Evolutionary conservation across 2,329 filamentous ascomycete genomes (phyloP).

Genomic region (Colletotrichum brevisporum): DNA sequence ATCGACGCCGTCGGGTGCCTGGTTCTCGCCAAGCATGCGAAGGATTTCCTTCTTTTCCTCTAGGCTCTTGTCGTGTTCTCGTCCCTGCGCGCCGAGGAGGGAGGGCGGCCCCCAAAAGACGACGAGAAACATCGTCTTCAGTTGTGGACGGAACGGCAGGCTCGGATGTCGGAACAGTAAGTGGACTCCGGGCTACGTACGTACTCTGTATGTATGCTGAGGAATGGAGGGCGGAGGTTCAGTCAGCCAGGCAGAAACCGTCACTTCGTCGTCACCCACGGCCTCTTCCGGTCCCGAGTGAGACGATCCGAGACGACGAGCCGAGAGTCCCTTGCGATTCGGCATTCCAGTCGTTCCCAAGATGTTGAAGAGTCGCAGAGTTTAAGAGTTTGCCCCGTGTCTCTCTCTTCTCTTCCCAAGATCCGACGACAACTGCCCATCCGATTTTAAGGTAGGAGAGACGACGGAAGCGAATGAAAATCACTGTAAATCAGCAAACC

Average conservation of each 20-base stretch:
- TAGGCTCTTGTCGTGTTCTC: no score
- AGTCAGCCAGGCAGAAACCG: background rate
- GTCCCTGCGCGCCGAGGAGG: background rate
- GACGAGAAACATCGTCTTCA: background rate
- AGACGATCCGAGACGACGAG: conserved; percentile 12
- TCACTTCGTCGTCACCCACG: background rate
- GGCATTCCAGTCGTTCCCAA: conserved; percentile 24
- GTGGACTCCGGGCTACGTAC: no score
- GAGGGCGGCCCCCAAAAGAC: background rate
- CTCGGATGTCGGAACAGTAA: background rate
- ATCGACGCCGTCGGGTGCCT: conserved; percentile 14
- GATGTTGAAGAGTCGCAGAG: background rate
- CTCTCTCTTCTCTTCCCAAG: background rate
- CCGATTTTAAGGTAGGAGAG: conserved; percentile 30
- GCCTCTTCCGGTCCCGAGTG: background rate
- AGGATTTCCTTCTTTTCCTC: background rate
- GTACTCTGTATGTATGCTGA: no score
- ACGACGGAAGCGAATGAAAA: conserved; percentile 35
- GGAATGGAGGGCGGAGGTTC: no score
- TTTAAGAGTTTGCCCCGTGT: background rate
- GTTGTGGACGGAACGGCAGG: background rate
- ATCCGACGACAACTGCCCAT: conserved; percentile 3
- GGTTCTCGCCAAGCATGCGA: conserved; percentile 19
- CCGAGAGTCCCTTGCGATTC: background rate
- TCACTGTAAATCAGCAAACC: conserved; percentile 30